Base-by-base conservation (phyloP, 192 early-diverging fungal genomes). In the Linnemannia schmuckeri region DNA sequence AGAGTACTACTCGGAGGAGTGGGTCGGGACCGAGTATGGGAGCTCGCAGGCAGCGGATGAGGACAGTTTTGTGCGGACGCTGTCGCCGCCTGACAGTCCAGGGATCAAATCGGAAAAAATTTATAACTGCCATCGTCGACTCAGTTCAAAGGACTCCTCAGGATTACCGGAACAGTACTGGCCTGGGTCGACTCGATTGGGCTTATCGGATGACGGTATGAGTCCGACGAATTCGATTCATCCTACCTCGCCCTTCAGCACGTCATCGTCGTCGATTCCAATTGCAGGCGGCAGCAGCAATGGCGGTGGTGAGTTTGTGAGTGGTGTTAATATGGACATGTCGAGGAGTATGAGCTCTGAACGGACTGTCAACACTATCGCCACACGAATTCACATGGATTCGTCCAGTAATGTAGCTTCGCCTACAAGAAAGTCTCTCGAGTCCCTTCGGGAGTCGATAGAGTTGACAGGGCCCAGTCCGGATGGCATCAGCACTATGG, bases 131-230 rank as follows among this genome's bases (percentile, higher is more conserved):
- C 79, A 81, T 30, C 85, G 80, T 20, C 85, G 85, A 9, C 40
- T 78, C 9, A 78, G 85, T 41, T 87, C 80, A 24, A 77, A 75
- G 54, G 79, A 81, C 70, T 78, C 85, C 1, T 68, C 76, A 12
- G 72, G 54, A 18, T 12, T 69, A 4, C 76, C 71, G 9, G 76
- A 81, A 10, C 85, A 87, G 38, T 87, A 81, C 55, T 87, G 85
- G 85, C 85, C 85, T 24, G 85, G 85, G 4, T 87, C 85, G 8
- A 81, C 70, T 24, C 74, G 37, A 33, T 20, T 87, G 10, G 72
- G 75, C 0, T 20, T 69, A 0, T 78, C 79, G 18, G 84, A 86
- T 47, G 84, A 86, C 37, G 63, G 72, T 38, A 42, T 57, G n/a
- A 85, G 83, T n/a, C 74, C 83, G 7, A 55, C 27, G 4, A 75